Percentiles rank a stretch among this genome's conserved stretches.
These are phyloP conservation scores for Obelidium mucronatum DNA, from an alignment of 192 early-diverging fungal species.

Conservation along the genomic window DNA sequence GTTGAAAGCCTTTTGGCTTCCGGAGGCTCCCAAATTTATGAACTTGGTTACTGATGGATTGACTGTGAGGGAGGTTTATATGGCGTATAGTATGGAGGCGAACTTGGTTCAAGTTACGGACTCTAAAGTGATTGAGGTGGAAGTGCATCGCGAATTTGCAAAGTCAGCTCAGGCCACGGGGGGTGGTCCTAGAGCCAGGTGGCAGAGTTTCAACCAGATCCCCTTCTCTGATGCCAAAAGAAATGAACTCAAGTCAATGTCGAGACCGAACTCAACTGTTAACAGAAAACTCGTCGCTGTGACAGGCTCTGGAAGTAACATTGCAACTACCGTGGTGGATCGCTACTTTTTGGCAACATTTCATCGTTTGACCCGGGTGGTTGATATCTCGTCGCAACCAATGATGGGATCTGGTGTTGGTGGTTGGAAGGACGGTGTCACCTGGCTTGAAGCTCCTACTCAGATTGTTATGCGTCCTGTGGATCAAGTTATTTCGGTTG, in stretches of 20 bases:
- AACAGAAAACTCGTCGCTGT: slow-evolving; percentile 67
- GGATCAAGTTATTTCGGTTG: slow-evolving; percentile 54
- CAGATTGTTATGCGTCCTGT: slow-evolving; percentile 55
- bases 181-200: slow-evolving; percentile 40
- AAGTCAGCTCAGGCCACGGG: slow-evolving; percentile 28
- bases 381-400: slow-evolving; percentile 54
- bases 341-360: slow-evolving; percentile 64
- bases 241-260: slow-evolving; percentile 43
- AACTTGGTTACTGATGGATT: slow-evolving; percentile 64
- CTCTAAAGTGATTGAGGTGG: slow-evolving; percentile 58
- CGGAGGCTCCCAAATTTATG: slow-evolving; percentile 66
- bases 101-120: slow-evolving; percentile 62
- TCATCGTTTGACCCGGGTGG: slow-evolving; percentile 56
- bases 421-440: slow-evolving; percentile 63
- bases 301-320: slow-evolving; percentile 28
- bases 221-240: slow-evolving; percentile 61
- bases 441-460: slow-evolving; percentile 56
- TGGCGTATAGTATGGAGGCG: slow-evolving; percentile 61
- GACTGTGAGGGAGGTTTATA: slow-evolving; percentile 58
- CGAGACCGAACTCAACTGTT: slow-evolving; percentile 48
- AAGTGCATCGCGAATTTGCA: slow-evolving; percentile 59
- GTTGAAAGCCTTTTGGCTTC: slow-evolving; percentile 71
- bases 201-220: slow-evolving; percentile 67
- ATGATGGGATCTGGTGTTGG: slow-evolving; percentile 65
- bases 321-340: slow-evolving; percentile 31